Conservation (phyloP, 2,329 filamentous ascomycete species). For the Pseudogymnoascus sp. region DNA sequence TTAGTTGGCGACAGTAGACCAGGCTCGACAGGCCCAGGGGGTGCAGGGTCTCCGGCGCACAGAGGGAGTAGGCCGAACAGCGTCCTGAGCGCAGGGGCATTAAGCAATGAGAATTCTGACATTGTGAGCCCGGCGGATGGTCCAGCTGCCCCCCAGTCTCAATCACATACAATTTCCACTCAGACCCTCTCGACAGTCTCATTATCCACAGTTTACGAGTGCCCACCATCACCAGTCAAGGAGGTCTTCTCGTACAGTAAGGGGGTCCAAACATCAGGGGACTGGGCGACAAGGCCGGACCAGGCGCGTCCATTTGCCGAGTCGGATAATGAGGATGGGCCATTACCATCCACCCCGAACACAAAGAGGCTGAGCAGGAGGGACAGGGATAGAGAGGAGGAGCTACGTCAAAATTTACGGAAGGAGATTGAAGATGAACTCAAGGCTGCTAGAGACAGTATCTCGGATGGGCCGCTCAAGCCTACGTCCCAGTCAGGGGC, state of each 20-base stretch:
- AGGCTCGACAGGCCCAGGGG: slow-evolving; percentile 54
- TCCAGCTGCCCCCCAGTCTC: slow-evolving; percentile 27
- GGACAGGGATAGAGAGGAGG: slow-evolving; percentile 77
- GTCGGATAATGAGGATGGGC: slow-evolving; percentile 56
- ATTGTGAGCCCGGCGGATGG: slow-evolving; percentile 40
- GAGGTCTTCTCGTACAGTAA: slow-evolving; percentile 97
- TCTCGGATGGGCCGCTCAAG: slow-evolving; percentile 42
- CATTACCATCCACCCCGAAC: slow-evolving; percentile 46
- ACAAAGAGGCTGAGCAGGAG: slow-evolving; percentile 66
- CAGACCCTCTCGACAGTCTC: slow-evolving; percentile 69
- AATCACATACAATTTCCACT: slow-evolving; percentile 33
- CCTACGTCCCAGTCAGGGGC: slow-evolving; percentile 36
- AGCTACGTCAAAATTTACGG: slow-evolving; percentile 74
- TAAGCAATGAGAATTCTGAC: slow-evolving; percentile 67
- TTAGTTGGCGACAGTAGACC: slow-evolving; percentile 73
- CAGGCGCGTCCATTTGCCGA: slow-evolving; percentile 43
- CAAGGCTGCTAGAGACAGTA: slow-evolving; percentile 57
- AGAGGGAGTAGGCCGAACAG: slow-evolving; percentile 76
- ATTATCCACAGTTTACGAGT: slow-evolving; percentile 72
- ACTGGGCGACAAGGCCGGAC: slow-evolving; percentile 51
- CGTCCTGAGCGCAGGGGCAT: slow-evolving; percentile 70
- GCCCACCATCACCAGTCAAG: slow-evolving; percentile 62
- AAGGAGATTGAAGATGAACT: slow-evolving; percentile 91
- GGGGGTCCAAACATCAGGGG: slow-evolving; percentile 81
- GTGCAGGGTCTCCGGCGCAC: slow-evolving; percentile 55